phyloP scores from a whole-genome alignment of 2,329 filamentous ascomycete species.

The Sporothrix pallida region DNA sequence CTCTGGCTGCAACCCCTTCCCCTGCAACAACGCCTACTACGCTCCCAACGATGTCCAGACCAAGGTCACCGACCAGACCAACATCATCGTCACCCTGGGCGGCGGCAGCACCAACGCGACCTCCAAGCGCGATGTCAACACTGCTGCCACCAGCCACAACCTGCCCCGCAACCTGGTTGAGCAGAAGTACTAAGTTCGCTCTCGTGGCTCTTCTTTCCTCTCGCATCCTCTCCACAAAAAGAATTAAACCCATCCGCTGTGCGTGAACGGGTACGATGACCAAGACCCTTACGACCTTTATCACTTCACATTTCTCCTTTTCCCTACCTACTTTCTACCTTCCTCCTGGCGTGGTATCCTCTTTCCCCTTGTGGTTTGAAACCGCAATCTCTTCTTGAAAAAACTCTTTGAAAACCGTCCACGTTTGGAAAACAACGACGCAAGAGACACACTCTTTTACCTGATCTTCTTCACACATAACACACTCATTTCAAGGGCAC shows the following conservation, averaged over 20 bases:
- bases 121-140: slow-evolving; percentile 31
- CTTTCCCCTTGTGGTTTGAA: slow-evolving; percentile 29
- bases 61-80: slow-evolving; percentile 44
- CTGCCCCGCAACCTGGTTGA: slow-evolving; percentile 39
- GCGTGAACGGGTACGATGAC: slow-evolving; percentile 31
- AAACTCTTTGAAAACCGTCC: background rate
- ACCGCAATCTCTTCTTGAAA: slow-evolving; percentile 15
- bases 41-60: slow-evolving; percentile 50
- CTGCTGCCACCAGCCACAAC: slow-evolving; percentile 32
- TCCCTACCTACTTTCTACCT: background rate
- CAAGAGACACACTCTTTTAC: slow-evolving; percentile 21
- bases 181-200: slow-evolving; percentile 33
- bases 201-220: background rate
- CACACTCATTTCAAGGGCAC: slow-evolving; percentile 14
- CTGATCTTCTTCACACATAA: background rate
- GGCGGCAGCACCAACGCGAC: slow-evolving; percentile 34
- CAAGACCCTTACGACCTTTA: slow-evolving; percentile 8
- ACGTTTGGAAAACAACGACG: slow-evolving; percentile 5
- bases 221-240: slow-evolving; percentile 20
- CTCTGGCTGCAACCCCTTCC: slow-evolving; percentile 51
- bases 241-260: slow-evolving; percentile 29
- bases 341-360: slow-evolving; percentile 14
- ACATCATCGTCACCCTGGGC: slow-evolving; percentile 46
- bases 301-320: background rate
- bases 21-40: slow-evolving; percentile 52